phyloP scores from a whole-genome alignment of 257 asterid genomes.

The Dorcoceras hygrometricum region DNA sequence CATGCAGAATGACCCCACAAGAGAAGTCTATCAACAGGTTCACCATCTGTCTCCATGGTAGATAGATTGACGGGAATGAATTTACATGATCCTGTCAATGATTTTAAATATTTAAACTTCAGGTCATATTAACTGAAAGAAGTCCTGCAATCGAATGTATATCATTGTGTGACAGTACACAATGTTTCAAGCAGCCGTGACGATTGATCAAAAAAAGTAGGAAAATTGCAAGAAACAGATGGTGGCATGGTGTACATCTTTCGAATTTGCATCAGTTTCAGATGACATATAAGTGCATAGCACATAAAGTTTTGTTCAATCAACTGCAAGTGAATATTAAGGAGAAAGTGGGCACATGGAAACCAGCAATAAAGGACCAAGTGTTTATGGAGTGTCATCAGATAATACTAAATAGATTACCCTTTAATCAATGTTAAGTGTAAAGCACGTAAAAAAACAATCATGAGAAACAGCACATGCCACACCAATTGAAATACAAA shows the following conservation, averaged over 20 bases:
- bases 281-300: background rate
- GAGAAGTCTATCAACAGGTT: constrained; percentile 80
- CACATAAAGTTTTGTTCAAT: background rate
- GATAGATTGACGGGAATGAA: constrained; percentile 41
- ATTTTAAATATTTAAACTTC: constrained; percentile 75
- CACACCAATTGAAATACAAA: no score
- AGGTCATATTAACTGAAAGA: constrained; percentile 62
- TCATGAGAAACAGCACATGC: background rate
- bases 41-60: constrained; percentile 50
- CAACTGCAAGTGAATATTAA: background rate
- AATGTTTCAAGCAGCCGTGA: constrained; percentile 23
- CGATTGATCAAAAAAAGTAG: constrained; percentile 22
- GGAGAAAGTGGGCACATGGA: background rate
- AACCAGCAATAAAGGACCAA: background rate
- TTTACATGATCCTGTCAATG: constrained; percentile 72
- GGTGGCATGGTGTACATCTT: background rate
- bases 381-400: background rate
- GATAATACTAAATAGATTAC: background rate
- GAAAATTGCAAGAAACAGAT: background rate
- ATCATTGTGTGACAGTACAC: constrained; percentile 38
- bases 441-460: background rate
- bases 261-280: constrained; percentile 1
- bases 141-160: constrained; percentile 62
- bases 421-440: background rate
- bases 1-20: constrained; percentile 95